phyloP scores from a whole-genome alignment of 179 eudicot genomes.

The Drosera spatulata region DNA sequence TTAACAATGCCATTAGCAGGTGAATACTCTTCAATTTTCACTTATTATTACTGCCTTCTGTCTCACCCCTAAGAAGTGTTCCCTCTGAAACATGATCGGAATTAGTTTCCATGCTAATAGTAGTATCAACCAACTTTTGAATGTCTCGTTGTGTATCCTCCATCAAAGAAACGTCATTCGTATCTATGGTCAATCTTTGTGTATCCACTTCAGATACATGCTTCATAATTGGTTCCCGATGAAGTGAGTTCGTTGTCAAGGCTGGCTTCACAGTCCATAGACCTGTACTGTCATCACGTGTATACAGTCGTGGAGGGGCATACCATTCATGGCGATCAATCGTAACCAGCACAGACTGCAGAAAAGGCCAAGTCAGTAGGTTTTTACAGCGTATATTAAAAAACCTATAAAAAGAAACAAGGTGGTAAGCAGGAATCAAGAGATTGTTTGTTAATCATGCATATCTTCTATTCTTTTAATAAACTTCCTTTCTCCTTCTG shows the following conservation, averaged over 20 bases:
- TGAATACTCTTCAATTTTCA: constrained; percentile 53
- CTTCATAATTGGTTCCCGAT: constrained; percentile 25
- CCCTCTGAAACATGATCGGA: constrained; percentile 42
- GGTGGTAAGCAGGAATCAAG: neutral
- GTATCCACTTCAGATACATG: constrained; percentile 15
- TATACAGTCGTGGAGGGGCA: constrained; percentile 76
- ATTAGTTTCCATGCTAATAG: constrained; percentile 50
- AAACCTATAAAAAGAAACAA: neutral
- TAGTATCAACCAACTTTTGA: constrained; percentile 40
- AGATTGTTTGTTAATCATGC: too few species aligned
- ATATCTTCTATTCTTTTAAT: too few species aligned
- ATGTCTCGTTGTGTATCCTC: constrained; percentile 33
- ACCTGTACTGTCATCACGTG: constrained; percentile 79
- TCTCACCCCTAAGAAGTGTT: constrained; percentile 35
- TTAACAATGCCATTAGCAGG: constrained; percentile 45
- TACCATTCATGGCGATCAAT: constrained; percentile 98
- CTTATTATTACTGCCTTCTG: constrained; percentile 50
- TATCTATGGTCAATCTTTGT: constrained; percentile 21
- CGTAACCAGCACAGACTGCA: constrained; percentile 95
- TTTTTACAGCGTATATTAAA: neutral
- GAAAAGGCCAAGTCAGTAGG: constrained; percentile 2
- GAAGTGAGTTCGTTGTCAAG: constrained; percentile 50
- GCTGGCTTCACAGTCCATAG: constrained; percentile 61
- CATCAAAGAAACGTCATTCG: constrained; percentile 28
- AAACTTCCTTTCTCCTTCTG: neutral